These are phyloP conservation scores for Aphelidium insulamus DNA, from an alignment of 371 early-diverging fungal genomes.

Conservation along the genomic window DNA sequence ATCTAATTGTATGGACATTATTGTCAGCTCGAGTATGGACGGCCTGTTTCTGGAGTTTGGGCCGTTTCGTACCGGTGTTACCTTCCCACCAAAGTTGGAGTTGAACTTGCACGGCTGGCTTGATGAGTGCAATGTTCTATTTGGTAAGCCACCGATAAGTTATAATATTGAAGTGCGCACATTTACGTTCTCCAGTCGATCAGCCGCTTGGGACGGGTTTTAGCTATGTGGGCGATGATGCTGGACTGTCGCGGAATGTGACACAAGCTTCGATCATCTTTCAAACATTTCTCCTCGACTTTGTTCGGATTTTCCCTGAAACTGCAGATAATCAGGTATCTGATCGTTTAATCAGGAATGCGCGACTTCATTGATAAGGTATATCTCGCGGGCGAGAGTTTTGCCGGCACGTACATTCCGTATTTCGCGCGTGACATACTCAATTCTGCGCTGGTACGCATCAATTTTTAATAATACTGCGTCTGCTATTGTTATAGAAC, in stretches of 20 bases:
- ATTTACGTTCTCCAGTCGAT: slow-evolving; percentile 33
- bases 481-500: too few species aligned
- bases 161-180: slow-evolving; percentile 1
- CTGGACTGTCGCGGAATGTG: too few species aligned
- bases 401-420: slow-evolving; percentile 65
- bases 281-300: slow-evolving; percentile 29
- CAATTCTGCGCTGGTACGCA: too few species aligned
- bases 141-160: slow-evolving; percentile 15
- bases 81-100: slow-evolving; percentile 19
- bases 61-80: slow-evolving; percentile 29
- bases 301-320: slow-evolving; percentile 35
- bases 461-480: too few species aligned
- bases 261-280: slow-evolving; percentile 31
- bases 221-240: too few species aligned
- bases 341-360: slow-evolving; percentile 4
- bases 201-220: slow-evolving; percentile 73
- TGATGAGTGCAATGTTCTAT: slow-evolving; percentile 40
- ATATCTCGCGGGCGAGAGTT: slow-evolving; percentile 67
- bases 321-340: slow-evolving; percentile 20
- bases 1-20: background rate
- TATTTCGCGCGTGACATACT: slow-evolving; percentile 38
- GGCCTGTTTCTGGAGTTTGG: slow-evolving; percentile 69
- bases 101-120: slow-evolving; percentile 40
- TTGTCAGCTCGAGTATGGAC: slow-evolving; percentile 35
- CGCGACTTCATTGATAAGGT: slow-evolving; percentile 13